Evolutionary conservation across 306 rosid genomes (phyloP).

Genomic region (Medicago arabica): DNA sequence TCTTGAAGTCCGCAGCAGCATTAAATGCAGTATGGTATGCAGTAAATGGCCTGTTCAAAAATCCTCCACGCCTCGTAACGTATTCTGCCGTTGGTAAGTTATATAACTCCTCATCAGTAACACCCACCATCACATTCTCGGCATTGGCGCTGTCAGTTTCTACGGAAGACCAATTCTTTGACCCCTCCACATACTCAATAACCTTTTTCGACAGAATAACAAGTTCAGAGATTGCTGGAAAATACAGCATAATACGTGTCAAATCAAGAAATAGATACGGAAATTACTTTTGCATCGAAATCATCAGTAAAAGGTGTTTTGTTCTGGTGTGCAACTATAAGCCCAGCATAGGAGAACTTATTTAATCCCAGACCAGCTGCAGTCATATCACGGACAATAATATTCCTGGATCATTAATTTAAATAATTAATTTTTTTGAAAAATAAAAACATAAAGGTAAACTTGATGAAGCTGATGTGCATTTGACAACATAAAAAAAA

Average conservation of each 20-base stretch:
- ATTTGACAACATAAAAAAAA: neutral
- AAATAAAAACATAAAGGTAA: neutral
- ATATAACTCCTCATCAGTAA: slow-evolving; percentile 88
- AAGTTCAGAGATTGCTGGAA: slow-evolving; percentile 39
- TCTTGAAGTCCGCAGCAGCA: slow-evolving; percentile 81
- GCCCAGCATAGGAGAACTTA: slow-evolving; percentile 90
- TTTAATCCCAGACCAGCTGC: slow-evolving; percentile 97
- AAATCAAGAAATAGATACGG: slow-evolving; percentile 29
- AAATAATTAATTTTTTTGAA: slow-evolving; percentile 24
- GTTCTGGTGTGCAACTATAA: slow-evolving; percentile 79
- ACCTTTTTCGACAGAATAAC: slow-evolving; percentile 61
- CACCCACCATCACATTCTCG: slow-evolving; percentile 86
- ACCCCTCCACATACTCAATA: slow-evolving; percentile 86
- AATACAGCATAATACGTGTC: slow-evolving; percentile 32
- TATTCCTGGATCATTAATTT: slow-evolving; percentile 64
- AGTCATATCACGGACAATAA: slow-evolving; percentile 95
- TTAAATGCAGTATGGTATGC: slow-evolving; percentile 81
- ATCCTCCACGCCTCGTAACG: slow-evolving; percentile 63
- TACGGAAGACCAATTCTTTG: slow-evolving; percentile 76
- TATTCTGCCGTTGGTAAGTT: slow-evolving; percentile 90
- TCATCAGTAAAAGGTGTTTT: slow-evolving; percentile 77
- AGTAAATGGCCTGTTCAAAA: slow-evolving; percentile 56
- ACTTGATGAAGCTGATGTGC: slow-evolving; percentile 34
- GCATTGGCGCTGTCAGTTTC: slow-evolving; percentile 73
- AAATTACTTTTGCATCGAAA: slow-evolving; percentile 76